phyloP scores from a whole-genome alignment of 2,329 filamentous ascomycete genomes.

The Massarina eburnea region DNA sequence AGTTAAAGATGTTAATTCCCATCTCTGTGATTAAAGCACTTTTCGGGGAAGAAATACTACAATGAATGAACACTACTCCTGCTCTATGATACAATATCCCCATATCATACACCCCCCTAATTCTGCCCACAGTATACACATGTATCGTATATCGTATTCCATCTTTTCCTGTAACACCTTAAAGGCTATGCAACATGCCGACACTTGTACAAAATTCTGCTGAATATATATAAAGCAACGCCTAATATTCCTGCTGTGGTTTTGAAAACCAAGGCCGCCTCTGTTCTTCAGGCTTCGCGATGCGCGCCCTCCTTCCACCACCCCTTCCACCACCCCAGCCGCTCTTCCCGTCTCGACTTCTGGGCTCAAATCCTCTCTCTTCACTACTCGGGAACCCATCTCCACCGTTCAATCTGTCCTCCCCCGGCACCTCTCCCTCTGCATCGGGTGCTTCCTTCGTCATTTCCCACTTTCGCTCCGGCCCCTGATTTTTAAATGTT shows the following conservation, averaged over 20 bases:
- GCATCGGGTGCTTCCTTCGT: background rate
- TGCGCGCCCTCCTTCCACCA: slow-evolving; percentile 17
- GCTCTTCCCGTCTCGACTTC: background rate
- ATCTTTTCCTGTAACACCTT: background rate
- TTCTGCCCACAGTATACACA: no score
- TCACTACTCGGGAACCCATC: background rate
- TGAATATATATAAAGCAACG: background rate
- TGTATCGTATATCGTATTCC: no score
- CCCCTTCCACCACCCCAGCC: background rate
- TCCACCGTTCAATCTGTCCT: background rate
- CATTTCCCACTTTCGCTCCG: background rate
- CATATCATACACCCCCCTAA: background rate
- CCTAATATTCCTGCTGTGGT: background rate
- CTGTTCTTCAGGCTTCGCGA: slow-evolving; percentile 15
- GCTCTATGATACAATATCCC: background rate
- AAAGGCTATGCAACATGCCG: background rate
- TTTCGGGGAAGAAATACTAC: no score
- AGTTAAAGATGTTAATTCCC: no score
- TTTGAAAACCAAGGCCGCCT: slow-evolving; percentile 15
- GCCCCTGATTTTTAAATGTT: slow-evolving; percentile 13
- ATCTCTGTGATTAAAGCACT: no score
- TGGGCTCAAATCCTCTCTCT: slow-evolving; percentile 1
- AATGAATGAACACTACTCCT: no score
- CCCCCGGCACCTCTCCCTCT: background rate
- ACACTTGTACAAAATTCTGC: background rate